Conservation (phyloP, 2,329 filamentous ascomycete genomes). For the Hymenoscyphus fraxineus region DNA sequence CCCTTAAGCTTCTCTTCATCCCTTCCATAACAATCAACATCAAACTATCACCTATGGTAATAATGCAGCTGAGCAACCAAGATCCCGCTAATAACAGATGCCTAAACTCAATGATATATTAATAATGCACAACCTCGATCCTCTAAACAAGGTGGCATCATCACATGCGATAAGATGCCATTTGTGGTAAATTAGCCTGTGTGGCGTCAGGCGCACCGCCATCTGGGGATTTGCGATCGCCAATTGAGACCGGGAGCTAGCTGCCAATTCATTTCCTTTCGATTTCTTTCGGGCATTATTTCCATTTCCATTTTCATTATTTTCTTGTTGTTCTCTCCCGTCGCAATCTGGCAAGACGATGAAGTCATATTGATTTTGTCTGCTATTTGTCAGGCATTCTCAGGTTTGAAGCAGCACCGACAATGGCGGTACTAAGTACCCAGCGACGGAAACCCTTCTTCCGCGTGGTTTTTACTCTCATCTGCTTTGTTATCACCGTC, state of each 20-base stretch:
- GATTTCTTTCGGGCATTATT: not conserved
- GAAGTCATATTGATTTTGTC: not conserved
- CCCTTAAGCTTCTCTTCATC: not conserved
- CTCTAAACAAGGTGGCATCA: constrained; percentile 7
- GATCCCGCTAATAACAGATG: not conserved
- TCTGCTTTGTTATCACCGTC: not conserved
- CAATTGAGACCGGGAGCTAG: not conserved
- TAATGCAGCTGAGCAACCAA: not conserved
- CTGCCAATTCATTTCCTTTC: not conserved
- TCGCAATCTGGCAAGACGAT: not conserved
- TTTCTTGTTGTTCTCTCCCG: not conserved
- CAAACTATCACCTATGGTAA: not conserved
- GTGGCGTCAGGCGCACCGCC: not conserved
- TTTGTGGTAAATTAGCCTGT: constrained; percentile 14
- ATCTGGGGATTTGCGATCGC: not conserved
- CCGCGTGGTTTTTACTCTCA: not conserved
- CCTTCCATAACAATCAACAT: not conserved
- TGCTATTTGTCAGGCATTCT: not conserved
- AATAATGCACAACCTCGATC: not conserved
- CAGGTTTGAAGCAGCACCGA: not conserved
- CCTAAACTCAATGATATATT: not conserved
- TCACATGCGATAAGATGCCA: constrained; percentile 8
- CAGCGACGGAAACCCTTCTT: not conserved
- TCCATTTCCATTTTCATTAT: not conserved
- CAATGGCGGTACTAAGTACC: not conserved